Conservation (phyloP, 345 rosid genomes). For the Ceriops decandra region DNA sequence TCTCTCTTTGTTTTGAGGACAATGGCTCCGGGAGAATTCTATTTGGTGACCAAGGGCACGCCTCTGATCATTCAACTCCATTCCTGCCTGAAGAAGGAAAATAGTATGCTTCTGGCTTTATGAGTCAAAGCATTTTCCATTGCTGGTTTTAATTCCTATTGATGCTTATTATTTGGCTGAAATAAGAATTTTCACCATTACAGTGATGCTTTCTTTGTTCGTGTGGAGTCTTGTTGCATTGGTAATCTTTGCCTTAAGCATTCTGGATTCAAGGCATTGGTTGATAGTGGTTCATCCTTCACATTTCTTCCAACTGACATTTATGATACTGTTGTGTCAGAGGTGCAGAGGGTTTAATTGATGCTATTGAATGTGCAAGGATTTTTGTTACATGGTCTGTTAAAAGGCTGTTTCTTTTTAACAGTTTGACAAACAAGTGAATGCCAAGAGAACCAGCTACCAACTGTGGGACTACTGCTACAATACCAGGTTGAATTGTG, state of each 20-base stretch:
- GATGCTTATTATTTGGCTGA: background rate
- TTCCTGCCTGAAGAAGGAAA: constrained; percentile 21
- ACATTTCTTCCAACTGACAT: constrained; percentile 26
- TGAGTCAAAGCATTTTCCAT: background rate
- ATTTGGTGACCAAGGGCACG: constrained; percentile 27
- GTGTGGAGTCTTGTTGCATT: constrained; percentile 26
- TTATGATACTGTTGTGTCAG: constrained; percentile 21
- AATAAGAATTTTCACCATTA: constrained; percentile 1
- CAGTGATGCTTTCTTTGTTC: constrained; percentile 27
- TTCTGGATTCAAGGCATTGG: constrained; percentile 30
- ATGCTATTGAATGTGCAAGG: background rate
- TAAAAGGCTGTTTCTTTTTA: background rate
- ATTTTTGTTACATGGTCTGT: constrained; percentile 2
- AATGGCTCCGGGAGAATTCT: constrained; percentile 26
- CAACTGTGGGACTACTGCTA: constrained; percentile 37
- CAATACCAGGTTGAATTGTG: constrained; percentile 33
- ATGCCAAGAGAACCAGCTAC: constrained; percentile 22
- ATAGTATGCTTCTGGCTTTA: constrained; percentile 13
- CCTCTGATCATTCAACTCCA: constrained; percentile 25
- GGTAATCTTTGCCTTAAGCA: constrained; percentile 28
- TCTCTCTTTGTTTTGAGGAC: constrained; percentile 28
- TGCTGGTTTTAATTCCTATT: background rate
- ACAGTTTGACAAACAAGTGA: constrained; percentile 39
- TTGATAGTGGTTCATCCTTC: constrained; percentile 39
- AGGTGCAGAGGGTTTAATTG: constrained; percentile 16